Conservation (phyloP, 192 early-diverging fungal genomes). For the Chytriomyces sp. region DNA sequence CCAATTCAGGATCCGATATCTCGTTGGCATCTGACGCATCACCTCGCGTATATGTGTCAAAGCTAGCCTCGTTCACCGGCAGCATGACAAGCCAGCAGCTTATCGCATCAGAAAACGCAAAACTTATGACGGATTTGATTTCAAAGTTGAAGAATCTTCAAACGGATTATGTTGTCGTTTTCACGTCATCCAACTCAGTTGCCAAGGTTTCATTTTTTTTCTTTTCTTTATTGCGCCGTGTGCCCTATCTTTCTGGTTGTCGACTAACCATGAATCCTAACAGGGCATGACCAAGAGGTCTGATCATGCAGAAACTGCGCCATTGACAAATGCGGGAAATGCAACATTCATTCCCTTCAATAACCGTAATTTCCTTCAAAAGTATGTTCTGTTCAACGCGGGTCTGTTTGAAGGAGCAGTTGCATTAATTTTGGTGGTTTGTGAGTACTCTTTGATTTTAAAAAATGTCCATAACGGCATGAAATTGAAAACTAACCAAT, state of each 20-base stretch:
- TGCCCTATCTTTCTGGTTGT: not conserved
- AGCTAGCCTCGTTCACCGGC: not conserved
- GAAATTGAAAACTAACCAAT: not conserved
- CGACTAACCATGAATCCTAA: no score
- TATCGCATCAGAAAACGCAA: not conserved
- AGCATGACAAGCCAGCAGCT: not conserved
- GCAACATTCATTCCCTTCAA: slow-evolving; percentile 26
- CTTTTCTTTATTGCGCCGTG: not conserved
- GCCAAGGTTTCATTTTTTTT: not conserved
- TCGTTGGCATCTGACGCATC: no score
- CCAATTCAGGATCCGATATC: no score
- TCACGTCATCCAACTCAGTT: slow-evolving; percentile 10
- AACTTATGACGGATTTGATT: slow-evolving; percentile 14
- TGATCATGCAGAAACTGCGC: not conserved
- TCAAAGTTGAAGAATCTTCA: not conserved
- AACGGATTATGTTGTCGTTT: slow-evolving; percentile 9
- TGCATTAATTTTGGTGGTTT: slow-evolving; percentile 2
- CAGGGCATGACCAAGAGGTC: not conserved
- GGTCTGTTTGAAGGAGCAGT: slow-evolving; percentile 32
- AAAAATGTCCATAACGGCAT: no score
- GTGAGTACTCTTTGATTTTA: not conserved
- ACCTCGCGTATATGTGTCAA: not conserved
- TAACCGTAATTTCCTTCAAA: slow-evolving; percentile 16
- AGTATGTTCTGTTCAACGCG: slow-evolving; percentile 34
- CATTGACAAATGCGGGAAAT: not conserved